These are phyloP conservation scores for Entomortierella lignicola DNA, from an alignment of 192 early-diverging fungal species.

Conservation along the genomic window DNA sequence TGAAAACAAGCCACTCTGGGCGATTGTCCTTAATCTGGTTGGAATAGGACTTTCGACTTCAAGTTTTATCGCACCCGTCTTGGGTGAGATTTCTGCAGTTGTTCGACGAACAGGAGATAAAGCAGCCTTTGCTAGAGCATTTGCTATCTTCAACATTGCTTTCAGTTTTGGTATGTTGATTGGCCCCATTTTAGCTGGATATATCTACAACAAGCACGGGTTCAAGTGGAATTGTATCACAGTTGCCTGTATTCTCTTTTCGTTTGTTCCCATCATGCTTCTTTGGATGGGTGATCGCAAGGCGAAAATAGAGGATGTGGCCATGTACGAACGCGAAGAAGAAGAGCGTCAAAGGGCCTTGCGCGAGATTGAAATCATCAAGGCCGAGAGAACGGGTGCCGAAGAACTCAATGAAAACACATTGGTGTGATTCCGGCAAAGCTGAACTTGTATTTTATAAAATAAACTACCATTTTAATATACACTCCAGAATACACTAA, in stretches of 20 bases:
- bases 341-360: slow-evolving; percentile 39
- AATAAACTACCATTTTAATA: not conserved
- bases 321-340: slow-evolving; percentile 45
- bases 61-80: slow-evolving; percentile 42
- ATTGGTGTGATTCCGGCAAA: not conserved
- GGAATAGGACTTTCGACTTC: slow-evolving; percentile 43
- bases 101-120: slow-evolving; percentile 63
- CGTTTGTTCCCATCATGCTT: slow-evolving; percentile 33
- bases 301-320: slow-evolving; percentile 50
- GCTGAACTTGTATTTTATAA: not conserved
- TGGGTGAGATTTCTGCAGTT: slow-evolving; percentile 50
- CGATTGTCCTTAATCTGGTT: slow-evolving; percentile 31
- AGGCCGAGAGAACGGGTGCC: slow-evolving; percentile 33
- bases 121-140: slow-evolving; percentile 67
- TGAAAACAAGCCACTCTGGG: slow-evolving; percentile 47
- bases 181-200: slow-evolving; percentile 74
- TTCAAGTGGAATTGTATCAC: slow-evolving; percentile 49
- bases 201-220: slow-evolving; percentile 32
- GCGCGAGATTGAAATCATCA: slow-evolving; percentile 34
- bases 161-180: slow-evolving; percentile 82
- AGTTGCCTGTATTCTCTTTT: slow-evolving; percentile 42
- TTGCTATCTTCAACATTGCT: slow-evolving; percentile 81
- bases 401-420: slow-evolving; percentile 25
- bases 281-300: slow-evolving; percentile 47
- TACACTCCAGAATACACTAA: too few species aligned